Percentiles rank a stretch among this genome's conserved stretches.
Conservation (phyloP, 495 filamentous ascomycete genomes). For the Daldinia loculata region DNA sequence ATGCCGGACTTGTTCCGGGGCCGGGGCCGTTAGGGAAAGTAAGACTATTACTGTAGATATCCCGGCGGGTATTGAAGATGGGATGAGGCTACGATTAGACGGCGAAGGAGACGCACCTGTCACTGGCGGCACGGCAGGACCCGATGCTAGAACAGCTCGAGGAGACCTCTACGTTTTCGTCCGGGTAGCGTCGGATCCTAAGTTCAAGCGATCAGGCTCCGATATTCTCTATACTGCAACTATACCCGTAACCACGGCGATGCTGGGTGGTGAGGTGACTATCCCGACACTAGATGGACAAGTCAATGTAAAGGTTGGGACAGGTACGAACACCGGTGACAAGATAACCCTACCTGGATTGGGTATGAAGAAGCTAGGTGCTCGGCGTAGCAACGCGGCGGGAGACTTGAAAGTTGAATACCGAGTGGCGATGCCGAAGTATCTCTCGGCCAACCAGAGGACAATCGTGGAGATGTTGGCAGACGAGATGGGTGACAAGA, state of each 20-base stretch:
- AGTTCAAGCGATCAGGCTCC: conserved; percentile 83
- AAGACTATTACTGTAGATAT: conserved; percentile 88
- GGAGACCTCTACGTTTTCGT: conserved; percentile 92
- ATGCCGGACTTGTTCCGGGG: conserved; percentile 79
- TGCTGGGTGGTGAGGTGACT: conserved; percentile 87
- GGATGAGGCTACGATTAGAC: conserved; percentile 83
- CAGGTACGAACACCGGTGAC: conserved; percentile 92
- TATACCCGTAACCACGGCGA: conserved; percentile 90
- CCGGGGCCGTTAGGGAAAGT: conserved; percentile 78
- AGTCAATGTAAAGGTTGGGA: conserved; percentile 85
- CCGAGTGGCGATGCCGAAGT: conserved; percentile 94
- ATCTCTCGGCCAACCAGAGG: conserved; percentile 85
- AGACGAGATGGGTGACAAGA: conserved; percentile 91
- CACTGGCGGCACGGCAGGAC: conserved; percentile 67
- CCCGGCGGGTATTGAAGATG: conserved; percentile 92
- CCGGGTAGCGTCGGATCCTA: conserved; percentile 80
- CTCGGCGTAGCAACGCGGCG: conserved; percentile 56
- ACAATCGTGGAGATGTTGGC: conserved; percentile 93
- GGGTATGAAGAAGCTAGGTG: conserved; percentile 86
- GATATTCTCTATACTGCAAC: conserved; percentile 92
- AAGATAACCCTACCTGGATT: conserved; percentile 83
- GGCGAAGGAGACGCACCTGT: conserved; percentile 88
- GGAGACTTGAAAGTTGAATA: conserved; percentile 94
- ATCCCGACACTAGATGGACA: conserved; percentile 91
- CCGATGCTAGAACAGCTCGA: conserved; percentile 65